A percentile compares a stretch with the other conserved stretches of the same genome.
phyloP scores from a whole-genome alignment of 1,284 basidiomycete species.

The Dichomitus squalens region DNA sequence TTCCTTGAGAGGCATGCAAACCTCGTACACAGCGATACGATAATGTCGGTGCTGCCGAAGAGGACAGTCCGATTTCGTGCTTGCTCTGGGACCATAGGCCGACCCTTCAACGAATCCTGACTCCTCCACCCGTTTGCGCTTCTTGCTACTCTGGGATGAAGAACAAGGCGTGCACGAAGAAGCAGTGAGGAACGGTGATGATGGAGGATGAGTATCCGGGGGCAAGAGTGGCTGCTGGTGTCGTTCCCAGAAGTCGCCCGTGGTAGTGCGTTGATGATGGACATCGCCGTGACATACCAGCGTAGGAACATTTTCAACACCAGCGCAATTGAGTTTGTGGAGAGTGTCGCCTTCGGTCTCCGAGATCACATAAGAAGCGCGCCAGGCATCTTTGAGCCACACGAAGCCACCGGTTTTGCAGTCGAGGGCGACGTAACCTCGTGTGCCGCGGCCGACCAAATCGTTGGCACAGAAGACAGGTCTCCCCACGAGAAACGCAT shows the following conservation, averaged over 20 bases:
- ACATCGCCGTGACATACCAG: constrained; percentile 3
- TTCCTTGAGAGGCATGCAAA: not conserved
- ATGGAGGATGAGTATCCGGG: too few species aligned
- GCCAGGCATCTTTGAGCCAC: constrained; percentile 7
- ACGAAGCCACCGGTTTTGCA: not conserved
- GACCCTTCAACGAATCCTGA: too few species aligned
- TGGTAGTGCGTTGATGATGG: not conserved
- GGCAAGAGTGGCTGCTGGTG: too few species aligned
- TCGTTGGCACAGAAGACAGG: not conserved
- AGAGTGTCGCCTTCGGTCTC: not conserved
- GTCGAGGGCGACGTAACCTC: too few species aligned
- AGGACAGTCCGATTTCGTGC: not conserved
- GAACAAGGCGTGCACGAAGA: not conserved
- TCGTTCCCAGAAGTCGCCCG: too few species aligned
- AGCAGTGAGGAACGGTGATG: too few species aligned
- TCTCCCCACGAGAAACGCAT: not conserved
- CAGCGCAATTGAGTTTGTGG: not conserved
- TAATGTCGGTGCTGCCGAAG: constrained; percentile 9
- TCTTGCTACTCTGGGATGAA: too few species aligned
- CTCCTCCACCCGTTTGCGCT: too few species aligned
- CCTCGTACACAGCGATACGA: constrained; percentile 7
- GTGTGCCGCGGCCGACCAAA: not conserved
- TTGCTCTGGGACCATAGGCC: not conserved
- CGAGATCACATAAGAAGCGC: not conserved
- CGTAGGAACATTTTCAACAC: not conserved